Evolutionary conservation across 2,329 filamentous ascomycete genomes (phyloP).

Genomic region (Thelonectria olida): DNA sequence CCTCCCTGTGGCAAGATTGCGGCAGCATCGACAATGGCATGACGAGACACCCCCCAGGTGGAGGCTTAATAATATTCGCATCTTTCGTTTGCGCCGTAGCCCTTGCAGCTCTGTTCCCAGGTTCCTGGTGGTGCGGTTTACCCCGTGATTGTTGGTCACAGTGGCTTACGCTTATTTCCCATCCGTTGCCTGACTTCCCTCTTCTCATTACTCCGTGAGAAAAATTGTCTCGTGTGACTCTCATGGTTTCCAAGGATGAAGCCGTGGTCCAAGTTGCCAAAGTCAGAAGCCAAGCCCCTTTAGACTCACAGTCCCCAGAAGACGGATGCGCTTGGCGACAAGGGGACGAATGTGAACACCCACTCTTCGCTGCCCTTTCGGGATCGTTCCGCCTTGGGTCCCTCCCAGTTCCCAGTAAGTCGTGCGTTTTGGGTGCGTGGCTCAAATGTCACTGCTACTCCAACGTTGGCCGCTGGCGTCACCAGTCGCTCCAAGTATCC

Average conservation of each 20-base stretch:
- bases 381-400: neutral
- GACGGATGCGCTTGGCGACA: neutral
- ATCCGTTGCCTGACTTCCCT: neutral
- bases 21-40: too few species aligned
- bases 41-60: too few species aligned
- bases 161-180: too few species aligned
- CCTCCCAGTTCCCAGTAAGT: neutral
- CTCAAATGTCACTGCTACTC: slow-evolving; percentile 21
- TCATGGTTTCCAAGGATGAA: too few species aligned
- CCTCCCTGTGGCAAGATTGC: too few species aligned
- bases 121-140: too few species aligned
- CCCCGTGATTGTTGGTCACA: too few species aligned
- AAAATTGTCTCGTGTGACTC: neutral
- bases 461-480: slow-evolving; percentile 17
- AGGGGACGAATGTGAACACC: neutral
- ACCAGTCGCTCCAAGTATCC: neutral
- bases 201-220: neutral
- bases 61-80: too few species aligned
- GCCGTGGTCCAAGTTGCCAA: neutral
- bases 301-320: slow-evolving; percentile 5
- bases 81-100: too few species aligned
- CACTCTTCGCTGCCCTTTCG: neutral
- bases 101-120: too few species aligned
- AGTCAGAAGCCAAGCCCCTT: slow-evolving; percentile 15
- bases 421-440: slow-evolving; percentile 10